Base-by-base conservation (phyloP, 2,329 filamentous ascomycete species). In the Trematosphaeria pertusa region DNA sequence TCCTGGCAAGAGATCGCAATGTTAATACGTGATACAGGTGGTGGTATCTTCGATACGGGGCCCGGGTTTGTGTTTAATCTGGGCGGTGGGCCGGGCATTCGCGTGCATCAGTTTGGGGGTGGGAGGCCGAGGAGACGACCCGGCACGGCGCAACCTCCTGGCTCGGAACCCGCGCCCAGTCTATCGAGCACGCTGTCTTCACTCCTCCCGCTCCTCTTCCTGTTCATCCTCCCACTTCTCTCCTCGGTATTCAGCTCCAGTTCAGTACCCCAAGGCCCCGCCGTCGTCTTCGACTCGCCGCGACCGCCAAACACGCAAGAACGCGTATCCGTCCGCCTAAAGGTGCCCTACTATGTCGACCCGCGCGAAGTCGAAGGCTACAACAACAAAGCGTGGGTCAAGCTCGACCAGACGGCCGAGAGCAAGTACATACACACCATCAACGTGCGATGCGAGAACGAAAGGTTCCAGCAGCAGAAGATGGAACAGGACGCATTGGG, bases 31-130 rank as follows among this genome's bases (percentile, higher is more conserved):
- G 19, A 12, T 15, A 37, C 50, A 80, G 79, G 75, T 40, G 78
- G 76, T 59, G 78, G 78, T 53, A 73, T 80, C 54, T 91, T 92
- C 72, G 88, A 91, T 64, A 83, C 81, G 51, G 90, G 91, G 12
- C 91, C 90, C 19, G 88, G 91, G 61, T 97, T 97, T 71, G 89
- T 96, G 43, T 97, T 97, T 75, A 97, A 97, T 75, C 84, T 97
- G 72, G 90, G 90, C 58, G 92, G 92, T 50, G 90, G 91, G 6
- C 91, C 93, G 3, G 93, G 92, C 15, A 86, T 99, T 62, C 85
- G 93, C 50, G 91, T 99, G 51, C 94, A 97, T 72, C 93, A 97
- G 70, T 97, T 99, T 71, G 93, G 92, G 60, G 93, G 94, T 43
- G 81, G 78, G 5, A 80, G 83, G 43, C 91, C 92, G 18, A 83